Evolutionary conservation across 2,329 filamentous ascomycete species (phyloP).

Genomic region (Penicillium sp.): DNA sequence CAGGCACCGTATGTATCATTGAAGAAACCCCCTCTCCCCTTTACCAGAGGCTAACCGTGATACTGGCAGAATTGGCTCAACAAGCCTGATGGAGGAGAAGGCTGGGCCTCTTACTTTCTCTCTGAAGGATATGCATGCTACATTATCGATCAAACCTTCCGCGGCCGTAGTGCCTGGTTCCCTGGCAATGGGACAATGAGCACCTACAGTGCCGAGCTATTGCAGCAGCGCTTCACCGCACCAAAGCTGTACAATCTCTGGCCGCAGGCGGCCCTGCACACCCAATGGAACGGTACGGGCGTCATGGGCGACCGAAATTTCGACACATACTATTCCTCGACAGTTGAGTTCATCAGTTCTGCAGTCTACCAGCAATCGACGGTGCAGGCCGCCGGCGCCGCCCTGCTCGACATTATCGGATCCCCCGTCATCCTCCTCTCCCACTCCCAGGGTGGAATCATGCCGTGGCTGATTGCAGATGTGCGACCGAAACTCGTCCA

Average conservation of each 20-base stretch:
- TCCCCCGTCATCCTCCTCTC: slow-evolving; percentile 46
- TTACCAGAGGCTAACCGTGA: slow-evolving; percentile 2
- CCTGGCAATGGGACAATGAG: slow-evolving; percentile 19
- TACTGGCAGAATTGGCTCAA: slow-evolving; percentile 43
- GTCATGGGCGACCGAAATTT: slow-evolving; percentile 48
- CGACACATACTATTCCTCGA: slow-evolving; percentile 47
- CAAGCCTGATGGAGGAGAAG: slow-evolving; percentile 48
- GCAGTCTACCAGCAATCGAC: slow-evolving; percentile 27
- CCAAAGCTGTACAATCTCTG: slow-evolving; percentile 37
- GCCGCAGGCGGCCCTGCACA: slow-evolving; percentile 45
- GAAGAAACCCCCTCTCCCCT: neutral
- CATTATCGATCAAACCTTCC: slow-evolving; percentile 42
- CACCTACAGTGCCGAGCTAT: slow-evolving; percentile 24
- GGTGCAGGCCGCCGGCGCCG: slow-evolving; percentile 40
- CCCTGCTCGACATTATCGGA: slow-evolving; percentile 46
- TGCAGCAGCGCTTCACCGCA: slow-evolving; percentile 34
- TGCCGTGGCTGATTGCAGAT: slow-evolving; percentile 52
- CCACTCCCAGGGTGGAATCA: slow-evolving; percentile 49
- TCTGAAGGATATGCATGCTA: slow-evolving; percentile 48
- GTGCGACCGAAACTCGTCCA: slow-evolving; percentile 47
- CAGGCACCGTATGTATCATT: slow-evolving; percentile 29
- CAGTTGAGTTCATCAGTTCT: slow-evolving; percentile 14
- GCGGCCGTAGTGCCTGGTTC: slow-evolving; percentile 33
- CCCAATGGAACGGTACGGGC: slow-evolving; percentile 40
- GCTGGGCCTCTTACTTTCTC: slow-evolving; percentile 51